Base-by-base conservation (phyloP, 164 flowering plant genomes). In the Buxus sempervirens region DNA sequence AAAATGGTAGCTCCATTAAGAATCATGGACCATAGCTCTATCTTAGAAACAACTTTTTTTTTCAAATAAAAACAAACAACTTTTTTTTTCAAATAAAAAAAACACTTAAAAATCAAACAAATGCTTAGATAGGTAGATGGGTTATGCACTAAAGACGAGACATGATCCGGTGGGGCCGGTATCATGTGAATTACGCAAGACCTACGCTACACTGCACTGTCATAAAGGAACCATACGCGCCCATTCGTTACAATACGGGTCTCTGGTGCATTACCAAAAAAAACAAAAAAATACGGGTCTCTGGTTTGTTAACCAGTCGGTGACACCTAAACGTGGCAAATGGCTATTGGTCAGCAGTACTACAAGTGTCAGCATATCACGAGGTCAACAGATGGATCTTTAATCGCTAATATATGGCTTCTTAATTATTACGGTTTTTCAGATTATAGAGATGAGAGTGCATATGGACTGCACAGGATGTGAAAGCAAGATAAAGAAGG, bases 381-480 rank as follows among this genome's bases (percentile, higher is more conserved):
- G 1, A 15, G 51, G 51, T 57, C 60, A 57, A 57, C 16, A 21
- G 9, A 14, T 21, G 23, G 25, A 57, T 57, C 0, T 21, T 57
- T n/a, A 21, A 23, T 22, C 21, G 7, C 10, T 57, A 8, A 41
- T 41, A 32, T 3, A 32, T 3, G 38, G 38, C 38, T 32, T 32
- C 5, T 3, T 41, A 24, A 15, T 13, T 58, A 76, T 72, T n/a
- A n/a, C n/a, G 12, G 41, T 21, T 45, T 62, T 65, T 14, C 81
- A 90, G 96, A 83, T 83, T 8, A 76, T 80, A 62, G 96, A 90
- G 82, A 80, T 90, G 88, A 82, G 76, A 72, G 93, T 88, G 26
- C 83, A 83, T 71, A 85, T 90, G 86, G 88, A 85, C 59, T 90
- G 96, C 73, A 71, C 79, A 24, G 96, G 96, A 56, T 90, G 96